Evolutionary conservation across 2,329 filamentous ascomycete genomes (phyloP).

Genomic region (Didymella pinodella): DNA sequence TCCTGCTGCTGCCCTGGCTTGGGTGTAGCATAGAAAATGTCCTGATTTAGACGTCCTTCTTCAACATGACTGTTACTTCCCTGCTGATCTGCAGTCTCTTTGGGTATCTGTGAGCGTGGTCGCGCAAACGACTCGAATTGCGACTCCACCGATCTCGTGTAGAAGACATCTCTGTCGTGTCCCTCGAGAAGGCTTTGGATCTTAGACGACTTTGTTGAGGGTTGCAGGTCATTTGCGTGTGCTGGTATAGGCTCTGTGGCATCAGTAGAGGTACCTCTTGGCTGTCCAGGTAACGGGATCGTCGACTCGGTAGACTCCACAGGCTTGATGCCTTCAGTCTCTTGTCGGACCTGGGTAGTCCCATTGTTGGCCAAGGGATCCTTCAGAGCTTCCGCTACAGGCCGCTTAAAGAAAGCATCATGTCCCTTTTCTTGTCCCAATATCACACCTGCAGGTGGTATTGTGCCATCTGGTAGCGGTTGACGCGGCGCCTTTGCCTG

Average conservation of each 20-base stretch:
- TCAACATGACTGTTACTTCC: slow-evolving; percentile 52
- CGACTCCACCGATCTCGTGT: slow-evolving; percentile 57
- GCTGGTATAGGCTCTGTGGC: slow-evolving; percentile 64
- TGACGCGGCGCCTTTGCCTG: slow-evolving; percentile 56
- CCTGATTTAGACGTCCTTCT: slow-evolving; percentile 60
- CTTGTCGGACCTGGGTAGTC: slow-evolving; percentile 15
- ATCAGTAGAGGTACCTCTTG: slow-evolving; percentile 49
- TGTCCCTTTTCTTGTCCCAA: slow-evolving; percentile 43
- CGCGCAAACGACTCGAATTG: slow-evolving; percentile 61
- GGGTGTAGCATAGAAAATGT: slow-evolving; percentile 59
- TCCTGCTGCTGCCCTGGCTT: slow-evolving; percentile 35
- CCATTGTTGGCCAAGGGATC: slow-evolving; percentile 45
- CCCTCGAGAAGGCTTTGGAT: slow-evolving; percentile 44
- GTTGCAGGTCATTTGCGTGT: slow-evolving; percentile 56
- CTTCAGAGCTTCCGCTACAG: slow-evolving; percentile 48
- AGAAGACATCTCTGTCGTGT: slow-evolving; percentile 65
- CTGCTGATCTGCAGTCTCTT: slow-evolving; percentile 58
- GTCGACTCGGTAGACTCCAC: slow-evolving; percentile 52
- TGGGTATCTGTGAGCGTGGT: slow-evolving; percentile 64
- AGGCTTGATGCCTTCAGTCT: slow-evolving; percentile 46
- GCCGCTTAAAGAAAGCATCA: slow-evolving; percentile 46
- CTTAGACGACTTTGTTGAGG: slow-evolving; percentile 30
- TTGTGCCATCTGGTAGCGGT: slow-evolving; percentile 61
- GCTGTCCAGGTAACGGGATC: slow-evolving; percentile 50
- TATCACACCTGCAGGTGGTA: slow-evolving; percentile 51